Evolutionary conservation across 345 rosid species (phyloP).

Genomic region (Pugionium dolabratum): DNA sequence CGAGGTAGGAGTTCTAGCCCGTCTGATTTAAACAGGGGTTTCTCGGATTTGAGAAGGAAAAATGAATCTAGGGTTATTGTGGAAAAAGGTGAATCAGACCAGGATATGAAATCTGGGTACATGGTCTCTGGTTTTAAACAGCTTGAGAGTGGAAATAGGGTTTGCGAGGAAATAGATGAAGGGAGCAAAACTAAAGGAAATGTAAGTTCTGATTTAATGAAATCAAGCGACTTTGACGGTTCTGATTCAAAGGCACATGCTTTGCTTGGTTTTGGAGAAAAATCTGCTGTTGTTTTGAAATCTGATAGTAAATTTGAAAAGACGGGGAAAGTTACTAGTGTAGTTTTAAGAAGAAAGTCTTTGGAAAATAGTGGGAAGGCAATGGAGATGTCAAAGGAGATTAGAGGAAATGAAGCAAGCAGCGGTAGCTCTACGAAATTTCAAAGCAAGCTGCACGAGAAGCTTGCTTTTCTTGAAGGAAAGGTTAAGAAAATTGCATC

Average conservation of each 20-base stretch:
- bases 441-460: conserved; percentile 84
- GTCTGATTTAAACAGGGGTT: conserved; percentile 62
- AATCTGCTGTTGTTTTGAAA: conserved; percentile 36
- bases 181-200: conserved; percentile 30
- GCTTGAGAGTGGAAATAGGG: conserved; percentile 18
- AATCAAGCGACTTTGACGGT: conserved; percentile 30
- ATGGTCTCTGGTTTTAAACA: conserved; percentile 29
- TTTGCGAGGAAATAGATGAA: conserved; percentile 26
- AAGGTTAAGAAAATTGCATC: conserved; percentile 94
- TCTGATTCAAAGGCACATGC: conserved; percentile 30
- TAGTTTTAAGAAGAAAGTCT: conserved; percentile 38
- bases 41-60: conserved; percentile 49
- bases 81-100: conserved; percentile 41
- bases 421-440: conserved; percentile 40
- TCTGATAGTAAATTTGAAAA: conserved; percentile 36
- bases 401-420: conserved; percentile 40
- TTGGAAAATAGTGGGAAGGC: conserved; percentile 39
- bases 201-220: conserved; percentile 32
- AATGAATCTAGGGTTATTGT: conserved; percentile 50
- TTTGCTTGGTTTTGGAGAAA: conserved; percentile 28
- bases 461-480: conserved; percentile 91
- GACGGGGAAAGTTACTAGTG: conserved; percentile 26
- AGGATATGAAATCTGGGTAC: conserved; percentile 33
- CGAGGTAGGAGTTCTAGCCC: conserved; percentile 92
- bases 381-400: conserved; percentile 48